Base-by-base conservation (phyloP, 768 basidiomycete species). In the Lentinula raphanica region DNA sequence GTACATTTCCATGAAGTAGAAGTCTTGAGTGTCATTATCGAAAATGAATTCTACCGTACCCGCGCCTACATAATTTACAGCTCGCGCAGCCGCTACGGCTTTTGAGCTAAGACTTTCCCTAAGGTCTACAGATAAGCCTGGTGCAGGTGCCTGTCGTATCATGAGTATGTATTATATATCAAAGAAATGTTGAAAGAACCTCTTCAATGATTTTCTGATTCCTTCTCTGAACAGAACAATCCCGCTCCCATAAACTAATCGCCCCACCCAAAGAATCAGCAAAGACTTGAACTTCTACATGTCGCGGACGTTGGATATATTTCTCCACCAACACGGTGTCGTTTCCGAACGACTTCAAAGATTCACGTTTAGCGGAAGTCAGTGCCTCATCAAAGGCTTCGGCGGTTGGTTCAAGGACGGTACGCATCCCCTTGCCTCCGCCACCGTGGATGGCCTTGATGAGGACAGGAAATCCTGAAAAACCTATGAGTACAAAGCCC, bases 391-490 rank as follows among this genome's bases (percentile, higher is more conserved):
- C 72, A 64, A 98, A 96, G 15, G 87, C 85, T 40, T 77, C 76
- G n/a, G 79, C 71, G 2, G 81, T 78, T 23, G 81, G 73, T 19
- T 73, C 72, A 12, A 71, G 72, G 2, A 93, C 92, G 9, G 84
- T 85, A 42, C 93, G 87, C 94, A 97, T 97, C 42, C 94, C 94
- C 69, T 97, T 97, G 1, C 94, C 95, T 5, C 94, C 94, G 17
- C 94, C 95, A 25, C 95, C 94, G 63, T 95, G 89, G 46, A 94
- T 88, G n/a, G 94, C 95, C 68, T 98, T 98, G 72, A 98, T 97
- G 28, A 98, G 76, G 2, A 96, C 90, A 27, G 94, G 94, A 66
- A 91, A 96, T 11, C 90, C 88, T 88, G 42, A 29, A 53, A 35
- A 39, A 27, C 12, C n/a, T 15, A 28, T 32, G 36, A 53, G 35